Conservation (phyloP, 768 basidiomycete genomes). For the Tylopilus sp. region DNA sequence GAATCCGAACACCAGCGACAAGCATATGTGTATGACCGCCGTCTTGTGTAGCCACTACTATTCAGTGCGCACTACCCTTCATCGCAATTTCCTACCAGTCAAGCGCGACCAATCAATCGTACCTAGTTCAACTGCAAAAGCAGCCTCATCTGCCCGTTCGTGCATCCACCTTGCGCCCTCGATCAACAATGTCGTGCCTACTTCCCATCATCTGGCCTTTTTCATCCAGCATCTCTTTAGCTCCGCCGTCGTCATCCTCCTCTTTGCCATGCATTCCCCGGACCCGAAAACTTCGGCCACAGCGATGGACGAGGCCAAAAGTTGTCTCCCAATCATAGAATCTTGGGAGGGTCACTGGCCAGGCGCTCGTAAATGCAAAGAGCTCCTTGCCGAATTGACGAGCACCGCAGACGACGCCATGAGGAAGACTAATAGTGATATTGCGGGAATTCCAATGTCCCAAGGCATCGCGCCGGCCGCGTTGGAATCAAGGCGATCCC, state of each 20-base stretch:
- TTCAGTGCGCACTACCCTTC: conserved; percentile 80
- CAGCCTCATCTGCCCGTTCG: conserved; percentile 79
- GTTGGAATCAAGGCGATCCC: conserved; percentile 55
- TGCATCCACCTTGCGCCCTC: conserved; percentile 84
- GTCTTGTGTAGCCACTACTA: conserved; percentile 89
- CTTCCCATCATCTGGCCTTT: conserved; percentile 84
- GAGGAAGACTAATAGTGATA: conserved; percentile 24
- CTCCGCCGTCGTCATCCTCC: conserved; percentile 78
- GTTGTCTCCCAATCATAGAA: conserved; percentile 65
- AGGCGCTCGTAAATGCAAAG: conserved; percentile 83
- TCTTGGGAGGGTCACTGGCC: conserved; percentile 88
- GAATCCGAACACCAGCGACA: conserved; percentile 65
- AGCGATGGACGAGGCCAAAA: conserved; percentile 82
- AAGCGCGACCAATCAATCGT: conserved; percentile 66
- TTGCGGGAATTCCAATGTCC: conserved; percentile 22
- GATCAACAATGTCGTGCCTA: conserved; percentile 78
- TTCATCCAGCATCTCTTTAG: conserved; percentile 90
- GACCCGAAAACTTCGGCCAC: conserved; percentile 61
- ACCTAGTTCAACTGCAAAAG: conserved; percentile 73
- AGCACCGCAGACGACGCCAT: conserved; percentile 71
- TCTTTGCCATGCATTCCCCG: conserved; percentile 81
- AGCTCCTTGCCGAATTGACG: conserved; percentile 66
- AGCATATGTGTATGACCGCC: conserved; percentile 82
- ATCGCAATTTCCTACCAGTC: conserved; percentile 83
- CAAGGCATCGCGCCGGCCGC: conserved; percentile 32